Conservation (phyloP, 2,329 filamentous ascomycete species). For the Davidsoniella australis region DNA sequence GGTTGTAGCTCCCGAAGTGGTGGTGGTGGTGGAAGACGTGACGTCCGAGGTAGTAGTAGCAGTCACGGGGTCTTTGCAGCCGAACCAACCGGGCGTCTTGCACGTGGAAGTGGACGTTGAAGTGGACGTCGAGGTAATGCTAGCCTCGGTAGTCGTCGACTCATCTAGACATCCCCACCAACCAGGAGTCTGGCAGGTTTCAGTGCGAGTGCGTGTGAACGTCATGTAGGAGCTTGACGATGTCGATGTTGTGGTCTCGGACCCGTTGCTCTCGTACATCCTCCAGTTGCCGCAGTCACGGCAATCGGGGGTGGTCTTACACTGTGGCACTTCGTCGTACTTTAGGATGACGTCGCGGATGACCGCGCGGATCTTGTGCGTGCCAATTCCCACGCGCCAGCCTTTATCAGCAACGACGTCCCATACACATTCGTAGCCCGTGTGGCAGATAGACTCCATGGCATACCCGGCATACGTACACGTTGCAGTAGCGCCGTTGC, state of each 20-base stretch:
- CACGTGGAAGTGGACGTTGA: slow-evolving; percentile 38
- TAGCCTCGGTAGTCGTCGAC: slow-evolving; percentile 30
- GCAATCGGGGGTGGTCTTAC: slow-evolving; percentile 60
- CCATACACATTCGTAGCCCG: slow-evolving; percentile 74
- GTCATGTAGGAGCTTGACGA: slow-evolving; percentile 27
- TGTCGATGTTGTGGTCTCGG: slow-evolving; percentile 48
- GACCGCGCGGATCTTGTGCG: slow-evolving; percentile 76
- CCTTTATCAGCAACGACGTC: slow-evolving; percentile 84
- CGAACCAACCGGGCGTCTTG: slow-evolving; percentile 48
- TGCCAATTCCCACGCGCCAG: slow-evolving; percentile 81
- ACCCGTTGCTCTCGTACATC: slow-evolving; percentile 83
- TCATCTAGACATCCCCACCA: slow-evolving; percentile 76
- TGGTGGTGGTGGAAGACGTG: slow-evolving; percentile 17
- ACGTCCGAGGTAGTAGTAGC: slow-evolving; percentile 21
- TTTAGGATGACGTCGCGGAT: slow-evolving; percentile 74
- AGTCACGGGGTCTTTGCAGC: slow-evolving; percentile 36
- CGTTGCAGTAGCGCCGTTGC: slow-evolving; percentile 74
- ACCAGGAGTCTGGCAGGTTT: slow-evolving; percentile 77
- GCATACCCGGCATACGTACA: slow-evolving; percentile 90
- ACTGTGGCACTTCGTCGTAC: slow-evolving; percentile 67
- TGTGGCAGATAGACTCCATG: slow-evolving; percentile 83
- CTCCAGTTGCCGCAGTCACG: slow-evolving; percentile 89
- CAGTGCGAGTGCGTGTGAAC: slow-evolving; percentile 59
- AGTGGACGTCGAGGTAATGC: slow-evolving; percentile 23
- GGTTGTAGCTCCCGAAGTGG: slow-evolving; percentile 13